Base-by-base conservation (phyloP, 164 flowering plant species). In the Chimonanthus salicifolius region DNA sequence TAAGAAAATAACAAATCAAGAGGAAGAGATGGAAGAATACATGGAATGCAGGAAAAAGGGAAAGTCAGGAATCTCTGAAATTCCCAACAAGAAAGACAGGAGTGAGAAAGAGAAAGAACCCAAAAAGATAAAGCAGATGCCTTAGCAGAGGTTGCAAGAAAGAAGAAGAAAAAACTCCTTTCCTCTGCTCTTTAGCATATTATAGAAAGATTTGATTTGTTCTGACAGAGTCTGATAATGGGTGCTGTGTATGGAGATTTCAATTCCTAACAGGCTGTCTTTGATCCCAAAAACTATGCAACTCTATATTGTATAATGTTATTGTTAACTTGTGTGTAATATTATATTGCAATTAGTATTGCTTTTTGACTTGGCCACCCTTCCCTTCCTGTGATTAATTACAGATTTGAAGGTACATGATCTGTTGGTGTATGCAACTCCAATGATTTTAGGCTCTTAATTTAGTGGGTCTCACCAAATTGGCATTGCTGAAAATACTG, bases 261-360 rank as follows among this genome's bases (percentile, higher is more conserved):
- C 33, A 20, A 7, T 66, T 68, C 72, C 58, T 20, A 47, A 58
- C 76, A 74, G 71, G 71, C 76, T 74, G 76, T 60, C 72, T n/a
- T 74, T 58, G 67, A 62, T 68, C 71, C 76, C 72, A 46, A 74
- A 68, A 47, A 67, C 71, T 43, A 67, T 46, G 47, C 63, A 47
- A 44, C 33, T 33, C 1, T 33, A 33, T 33, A 33, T 33, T 20
- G 65, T 5, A 63, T 63, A 33, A 8, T 21, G 65, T 63, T 63
- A n/a, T 4, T 13, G 16, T 2, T 54, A 10, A 54, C 16, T n/a
- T 11, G 11, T 54, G 16, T 11, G 11, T 13, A 16, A 54, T n/a
- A 7, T 2, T 10, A 51, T 5, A 51, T 13, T 54, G 60, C 60
- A 54, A 54, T 54, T 13, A 10, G 60, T 3, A 54, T 54, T 54